These are phyloP conservation scores for Suillus hirtellus DNA, from an alignment of 768 basidiomycete genomes.

Conservation along the genomic window DNA sequence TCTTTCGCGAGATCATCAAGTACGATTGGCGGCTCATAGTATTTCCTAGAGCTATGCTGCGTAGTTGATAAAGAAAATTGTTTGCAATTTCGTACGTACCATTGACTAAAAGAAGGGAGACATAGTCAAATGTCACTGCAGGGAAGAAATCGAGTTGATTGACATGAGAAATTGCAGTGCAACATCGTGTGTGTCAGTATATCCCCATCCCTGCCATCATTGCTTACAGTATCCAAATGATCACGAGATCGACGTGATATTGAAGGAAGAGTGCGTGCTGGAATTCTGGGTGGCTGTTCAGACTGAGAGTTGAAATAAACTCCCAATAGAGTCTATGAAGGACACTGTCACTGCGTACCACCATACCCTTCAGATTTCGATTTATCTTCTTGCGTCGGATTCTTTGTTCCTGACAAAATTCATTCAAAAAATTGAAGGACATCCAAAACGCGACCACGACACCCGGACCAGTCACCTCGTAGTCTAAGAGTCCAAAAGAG, in stretches of 20 bases:
- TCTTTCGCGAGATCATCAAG: constrained; percentile 50
- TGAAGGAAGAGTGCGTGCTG: no score
- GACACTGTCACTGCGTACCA: no score
- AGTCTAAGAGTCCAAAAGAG: background rate
- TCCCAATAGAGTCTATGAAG: no score
- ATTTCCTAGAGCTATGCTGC: constrained; percentile 29
- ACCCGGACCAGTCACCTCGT: background rate
- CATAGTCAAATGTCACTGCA: constrained; percentile 49
- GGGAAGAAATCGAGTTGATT: background rate
- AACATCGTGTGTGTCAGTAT: background rate
- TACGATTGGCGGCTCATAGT: constrained; percentile 39
- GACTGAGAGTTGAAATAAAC: no score
- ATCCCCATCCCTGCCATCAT: background rate
- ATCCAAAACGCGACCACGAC: no score
- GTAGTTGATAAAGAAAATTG: constrained; percentile 52
- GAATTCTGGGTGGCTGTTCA: no score
- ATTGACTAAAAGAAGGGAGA: constrained; percentile 51
- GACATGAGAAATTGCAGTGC: background rate
- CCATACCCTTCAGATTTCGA: no score
- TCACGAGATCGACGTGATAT: background rate
- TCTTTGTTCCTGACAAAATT: background rate
- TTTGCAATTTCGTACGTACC: constrained; percentile 49
- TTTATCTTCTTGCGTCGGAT: background rate
- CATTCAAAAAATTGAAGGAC: background rate
- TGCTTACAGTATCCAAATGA: background rate